phyloP scores from a whole-genome alignment of 2,329 filamentous ascomycete genomes.

The Hypoxylon sp. region DNA sequence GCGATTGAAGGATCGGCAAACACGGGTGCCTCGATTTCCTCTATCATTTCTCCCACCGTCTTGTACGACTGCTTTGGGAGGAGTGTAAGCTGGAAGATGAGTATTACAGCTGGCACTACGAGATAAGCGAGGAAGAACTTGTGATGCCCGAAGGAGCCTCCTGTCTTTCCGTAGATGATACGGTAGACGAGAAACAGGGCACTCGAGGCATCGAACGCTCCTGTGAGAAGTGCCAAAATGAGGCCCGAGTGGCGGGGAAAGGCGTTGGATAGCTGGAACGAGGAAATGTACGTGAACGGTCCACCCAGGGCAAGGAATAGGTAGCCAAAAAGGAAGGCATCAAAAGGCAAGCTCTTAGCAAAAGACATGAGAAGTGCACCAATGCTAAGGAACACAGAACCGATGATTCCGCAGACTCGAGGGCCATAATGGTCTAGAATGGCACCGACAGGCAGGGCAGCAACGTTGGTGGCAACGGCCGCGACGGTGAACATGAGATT shows the following conservation, averaged over 20 bases:
- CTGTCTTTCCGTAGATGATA: constrained; percentile 74
- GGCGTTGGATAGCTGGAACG: constrained; percentile 87
- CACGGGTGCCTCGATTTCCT: constrained; percentile 73
- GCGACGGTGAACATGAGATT: constrained; percentile 96
- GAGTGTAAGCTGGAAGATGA: constrained; percentile 76
- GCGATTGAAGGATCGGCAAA: constrained; percentile 52
- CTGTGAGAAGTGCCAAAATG: constrained; percentile 84
- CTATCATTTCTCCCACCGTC: constrained; percentile 85
- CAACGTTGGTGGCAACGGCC: constrained; percentile 89
- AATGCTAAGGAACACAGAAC: constrained; percentile 75
- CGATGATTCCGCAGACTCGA: constrained; percentile 79
- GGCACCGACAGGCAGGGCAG: constrained; percentile 86
- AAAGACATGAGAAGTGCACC: constrained; percentile 83
- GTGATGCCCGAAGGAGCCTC: constrained; percentile 70
- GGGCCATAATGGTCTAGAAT: constrained; percentile 88
- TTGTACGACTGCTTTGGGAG: constrained; percentile 86
- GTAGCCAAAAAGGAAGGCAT: constrained; percentile 82
- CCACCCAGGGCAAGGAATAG: constrained; percentile 83
- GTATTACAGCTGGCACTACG: constrained; percentile 76
- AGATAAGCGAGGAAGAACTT: constrained; percentile 82
- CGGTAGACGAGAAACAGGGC: constrained; percentile 83
- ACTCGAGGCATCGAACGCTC: constrained; percentile 86
- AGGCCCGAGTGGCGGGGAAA: constrained; percentile 83
- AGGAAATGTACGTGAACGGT: constrained; percentile 85
- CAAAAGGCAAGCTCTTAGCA: constrained; percentile 74